Conservation (phyloP, 768 basidiomycete species). For the Mycena chlorophos region DNA sequence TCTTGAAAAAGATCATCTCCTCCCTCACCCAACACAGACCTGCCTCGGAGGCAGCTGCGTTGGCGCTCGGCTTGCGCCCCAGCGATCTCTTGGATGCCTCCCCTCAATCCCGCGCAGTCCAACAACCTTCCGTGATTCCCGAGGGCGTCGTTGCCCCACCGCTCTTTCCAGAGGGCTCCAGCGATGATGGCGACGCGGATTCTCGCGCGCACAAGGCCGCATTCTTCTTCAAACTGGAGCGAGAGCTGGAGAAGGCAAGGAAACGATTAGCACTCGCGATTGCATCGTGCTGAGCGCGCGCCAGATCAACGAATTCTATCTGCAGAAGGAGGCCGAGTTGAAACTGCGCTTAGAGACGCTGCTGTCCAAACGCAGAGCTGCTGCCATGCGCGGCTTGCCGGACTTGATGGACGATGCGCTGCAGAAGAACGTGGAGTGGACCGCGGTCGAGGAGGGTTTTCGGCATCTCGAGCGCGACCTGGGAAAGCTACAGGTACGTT, state of each 20-base stretch:
- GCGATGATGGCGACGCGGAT: constrained; percentile 75
- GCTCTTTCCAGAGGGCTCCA: constrained; percentile 59
- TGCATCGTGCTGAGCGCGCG: constrained; percentile 11
- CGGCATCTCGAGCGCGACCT: constrained; percentile 91
- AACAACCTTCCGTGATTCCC: constrained; percentile 33
- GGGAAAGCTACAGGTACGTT: constrained; percentile 83
- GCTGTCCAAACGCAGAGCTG: constrained; percentile 88
- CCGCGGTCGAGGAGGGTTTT: constrained; percentile 95
- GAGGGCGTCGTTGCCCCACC: constrained; percentile 53
- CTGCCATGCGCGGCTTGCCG: constrained; percentile 71
- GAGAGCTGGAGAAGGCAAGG: constrained; percentile 92
- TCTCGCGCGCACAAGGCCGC: constrained; percentile 95
- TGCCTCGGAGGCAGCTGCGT: constrained; percentile 83
- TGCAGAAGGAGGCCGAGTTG: constrained; percentile 95
- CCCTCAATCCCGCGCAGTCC: too few species aligned
- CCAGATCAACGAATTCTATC: constrained; percentile 97
- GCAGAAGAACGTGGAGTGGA: constrained; percentile 85
- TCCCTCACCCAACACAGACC: constrained; percentile 89
- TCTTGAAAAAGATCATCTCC: constrained; percentile 97
- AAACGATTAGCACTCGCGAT: constrained; percentile 4
- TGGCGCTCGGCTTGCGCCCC: constrained; percentile 81
- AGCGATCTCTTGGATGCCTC: constrained; percentile 43
- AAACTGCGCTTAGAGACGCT: constrained; percentile 89
- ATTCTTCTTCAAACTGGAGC: constrained; percentile 98
- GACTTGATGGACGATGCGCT: constrained; percentile 62